Evolutionary conservation across 805 yeast species (phyloP), one percentile per base, ranked within the genome.

Genomic region (Saccharomycopsis olivae): DNA sequence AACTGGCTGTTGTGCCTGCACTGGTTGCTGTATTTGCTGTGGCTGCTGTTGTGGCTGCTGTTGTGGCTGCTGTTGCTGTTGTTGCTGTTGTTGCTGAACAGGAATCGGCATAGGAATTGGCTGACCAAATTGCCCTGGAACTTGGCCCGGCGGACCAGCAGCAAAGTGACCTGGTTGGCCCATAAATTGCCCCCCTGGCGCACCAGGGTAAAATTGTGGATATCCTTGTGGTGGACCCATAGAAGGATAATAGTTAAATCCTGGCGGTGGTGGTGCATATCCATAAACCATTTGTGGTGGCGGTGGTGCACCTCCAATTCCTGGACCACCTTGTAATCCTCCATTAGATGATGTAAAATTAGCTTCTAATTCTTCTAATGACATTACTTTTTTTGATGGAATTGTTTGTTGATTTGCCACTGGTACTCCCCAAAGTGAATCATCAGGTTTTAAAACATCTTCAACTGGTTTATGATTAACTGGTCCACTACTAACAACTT

Each of bases 351-450:
- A 66, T 44, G 76, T 64, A 54, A 79, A 64, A 51, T 76, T 85
- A 6, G 94, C 85, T 60, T 87, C 95, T 48, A 87, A 72, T 51
- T 87, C 94, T 55, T 82, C 89, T 56, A 85, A 65, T 9, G 95
- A 80, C 50, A 82, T 59, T 17, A 79, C 68, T 50, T 69, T 70
- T 49, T 65, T 65, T 30, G 38, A 40, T 30, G 49, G 41, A 24
- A 39, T 45, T 9, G 23, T 49, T 16, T 36, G 54, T 35, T 46
- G 58, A 8, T 13, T 6, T 5, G 13, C 15, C 8, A 9, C 27
- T 17, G 46, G 57, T 35, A 61, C 61, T 23, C 68, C 70, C 88
- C 88, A 80, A 35, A 80, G 55, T 2, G 85, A 76, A 35, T 78
- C 82, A 75, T 78, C 72, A 40, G 88, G 88, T 52, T 71, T 72